Percentiles rank a stretch among this genome's conserved stretches.
Conservation (phyloP, 768 basidiomycete species). For the Russula brevipes region DNA sequence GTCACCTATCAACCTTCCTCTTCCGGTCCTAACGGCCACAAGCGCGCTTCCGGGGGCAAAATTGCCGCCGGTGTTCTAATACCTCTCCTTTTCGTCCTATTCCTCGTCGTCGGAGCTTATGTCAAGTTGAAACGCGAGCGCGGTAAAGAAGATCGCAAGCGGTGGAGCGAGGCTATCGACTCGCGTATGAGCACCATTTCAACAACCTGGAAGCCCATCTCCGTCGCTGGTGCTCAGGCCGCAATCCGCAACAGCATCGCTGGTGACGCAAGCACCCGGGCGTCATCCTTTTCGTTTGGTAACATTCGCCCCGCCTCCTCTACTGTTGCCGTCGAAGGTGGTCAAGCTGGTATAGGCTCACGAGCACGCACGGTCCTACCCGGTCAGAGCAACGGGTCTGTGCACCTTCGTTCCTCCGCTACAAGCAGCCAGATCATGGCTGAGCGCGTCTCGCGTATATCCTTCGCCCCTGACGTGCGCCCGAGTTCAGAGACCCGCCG, state of each 20-base stretch:
- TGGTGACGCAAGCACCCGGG: conserved; percentile 38
- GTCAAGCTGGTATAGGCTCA: conserved; percentile 40
- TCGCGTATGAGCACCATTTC: conserved; percentile 81
- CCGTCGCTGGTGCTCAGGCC: conserved; percentile 61
- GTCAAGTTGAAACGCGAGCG: conserved; percentile 49
- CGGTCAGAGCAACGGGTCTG: conserved; percentile 31
- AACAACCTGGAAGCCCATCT: conserved; percentile 70
- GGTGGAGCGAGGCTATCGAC: conserved; percentile 65
- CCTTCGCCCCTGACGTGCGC: conserved; percentile 60
- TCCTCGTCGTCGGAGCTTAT: conserved; percentile 43
- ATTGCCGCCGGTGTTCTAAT: conserved; percentile 63
- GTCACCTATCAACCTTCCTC: conserved; percentile 51
- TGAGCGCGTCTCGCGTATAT: conserved; percentile 55
- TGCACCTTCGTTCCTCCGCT: conserved; percentile 46
- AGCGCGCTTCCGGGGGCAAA: conserved; percentile 44
- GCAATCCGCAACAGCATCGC: conserved; percentile 70
- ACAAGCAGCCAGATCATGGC: conserved; percentile 40
- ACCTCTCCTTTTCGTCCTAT: conserved; percentile 50
- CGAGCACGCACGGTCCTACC: conserved; percentile 29
- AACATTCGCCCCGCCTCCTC: conserved; percentile 45
- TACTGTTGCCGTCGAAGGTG: conserved; percentile 42
- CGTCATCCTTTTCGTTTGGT: conserved; percentile 53
- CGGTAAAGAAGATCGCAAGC: conserved; percentile 47
- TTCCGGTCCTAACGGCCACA: conserved; percentile 32
- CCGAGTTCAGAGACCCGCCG: conserved; percentile 44